Base-by-base conservation (phyloP, 2,329 filamentous ascomycete genomes). In the Aureobasidium mangrovei region DNA sequence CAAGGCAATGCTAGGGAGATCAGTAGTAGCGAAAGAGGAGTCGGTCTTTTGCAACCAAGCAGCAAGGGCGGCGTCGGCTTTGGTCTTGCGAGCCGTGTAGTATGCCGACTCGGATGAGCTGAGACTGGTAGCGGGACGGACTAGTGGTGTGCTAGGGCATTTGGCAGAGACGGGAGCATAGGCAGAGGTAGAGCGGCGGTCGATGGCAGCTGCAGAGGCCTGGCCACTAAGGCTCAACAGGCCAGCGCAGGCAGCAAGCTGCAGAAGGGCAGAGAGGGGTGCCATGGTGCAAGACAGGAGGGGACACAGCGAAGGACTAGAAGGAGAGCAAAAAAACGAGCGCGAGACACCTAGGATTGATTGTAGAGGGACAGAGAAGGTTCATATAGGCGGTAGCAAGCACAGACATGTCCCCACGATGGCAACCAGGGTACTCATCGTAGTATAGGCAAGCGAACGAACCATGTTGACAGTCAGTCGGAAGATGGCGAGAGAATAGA, bases 1-100 rank as follows among this genome's bases (percentile, higher is more conserved):
- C 53, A 77, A 62, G 28, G 66, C 73, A 47, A 76, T 62, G 3
- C 65, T 65, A 4, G 74, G 74, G 8, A 72, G 62, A n/a, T 65
- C 63, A 12, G 56, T 56, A 12, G 64, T 70, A 33, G 56, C 62
- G 62, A 72, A 73, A 7, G 53, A 60, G 2, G 62, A 47, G 52
- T 69, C 65, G 24, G 66, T 67, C 56, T 65, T 69, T 45, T 62
- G 56, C 41, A 74, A 61, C 72, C 72, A 75, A 35, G 65, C 55
- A 39, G 64, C 63, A 24, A 75, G 65, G 29, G 64, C 64, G 10
- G 56, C 59, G 60, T 72, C 67, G 4, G 73, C 73, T 7, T 67
- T 64, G 4, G 63, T 58, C 53, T 72, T 71, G 32, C 73, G 67
- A 4, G 64, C 59, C 4, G 64, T 58, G 55, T 72, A 60, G 53